phyloP scores from a whole-genome alignment of 257 asterid genomes.

The Solanum pennellii region DNA sequence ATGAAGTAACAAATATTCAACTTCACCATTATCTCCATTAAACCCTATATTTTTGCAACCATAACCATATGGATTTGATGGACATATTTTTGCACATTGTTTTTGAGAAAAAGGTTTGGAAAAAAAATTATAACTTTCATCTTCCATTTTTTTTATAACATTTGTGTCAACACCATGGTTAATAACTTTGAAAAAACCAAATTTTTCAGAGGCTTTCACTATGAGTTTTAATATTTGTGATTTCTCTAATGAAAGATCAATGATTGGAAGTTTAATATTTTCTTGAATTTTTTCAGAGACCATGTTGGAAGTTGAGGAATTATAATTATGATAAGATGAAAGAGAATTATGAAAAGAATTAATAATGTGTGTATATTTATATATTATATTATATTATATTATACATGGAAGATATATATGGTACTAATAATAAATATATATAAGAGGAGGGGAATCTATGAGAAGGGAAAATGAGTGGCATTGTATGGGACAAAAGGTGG shows the following conservation, averaged over 20 bases:
- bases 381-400: background rate
- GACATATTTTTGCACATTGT: conserved; percentile 36
- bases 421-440: background rate
- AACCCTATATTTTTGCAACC: conserved; percentile 63
- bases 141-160: conserved; percentile 40
- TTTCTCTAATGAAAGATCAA: conserved; percentile 36
- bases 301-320: background rate
- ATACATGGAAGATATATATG: background rate
- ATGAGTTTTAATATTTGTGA: conserved; percentile 25
- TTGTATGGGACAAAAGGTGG: background rate
- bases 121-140: conserved; percentile 43
- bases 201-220: conserved; percentile 58
- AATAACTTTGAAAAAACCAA: conserved; percentile 70
- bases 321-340: background rate
- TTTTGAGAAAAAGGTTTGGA: conserved; percentile 40
- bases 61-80: conserved; percentile 58
- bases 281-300: background rate
- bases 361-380: background rate
- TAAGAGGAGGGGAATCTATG: background rate
- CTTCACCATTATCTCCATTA: conserved; percentile 68
- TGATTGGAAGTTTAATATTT: conserved; percentile 28
- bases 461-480: background rate
- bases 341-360: background rate
- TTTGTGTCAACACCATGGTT: conserved; percentile 47
- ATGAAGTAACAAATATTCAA: conserved; percentile 61